Evolutionary conservation across 768 basidiomycete genomes (phyloP).

Genomic region (Pleurotus eryngii): DNA sequence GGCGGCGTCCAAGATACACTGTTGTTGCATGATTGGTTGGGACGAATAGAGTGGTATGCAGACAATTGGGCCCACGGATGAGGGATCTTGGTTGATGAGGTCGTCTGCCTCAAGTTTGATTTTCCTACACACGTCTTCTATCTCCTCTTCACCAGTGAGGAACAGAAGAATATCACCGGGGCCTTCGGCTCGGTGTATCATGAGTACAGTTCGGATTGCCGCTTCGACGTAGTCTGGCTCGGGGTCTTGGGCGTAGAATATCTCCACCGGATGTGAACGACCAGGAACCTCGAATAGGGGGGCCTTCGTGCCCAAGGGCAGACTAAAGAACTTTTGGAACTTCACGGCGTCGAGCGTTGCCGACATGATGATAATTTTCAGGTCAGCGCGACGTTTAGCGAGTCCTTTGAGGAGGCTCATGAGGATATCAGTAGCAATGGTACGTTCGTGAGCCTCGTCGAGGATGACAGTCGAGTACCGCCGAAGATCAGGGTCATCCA

Average conservation of each 20-base stretch:
- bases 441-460: slow-evolving; percentile 97
- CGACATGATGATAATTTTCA: slow-evolving; percentile 97
- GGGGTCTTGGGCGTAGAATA: slow-evolving; percentile 88
- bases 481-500: slow-evolving; percentile 88
- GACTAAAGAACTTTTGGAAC: slow-evolving; percentile 89
- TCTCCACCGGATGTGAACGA: slow-evolving; percentile 91
- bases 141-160: slow-evolving; percentile 97
- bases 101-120: slow-evolving; percentile 89
- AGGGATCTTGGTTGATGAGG: slow-evolving; percentile 62
- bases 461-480: slow-evolving; percentile 97
- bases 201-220: slow-evolving; percentile 89
- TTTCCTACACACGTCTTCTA: slow-evolving; percentile 91
- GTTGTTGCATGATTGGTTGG: slow-evolving; percentile 89
- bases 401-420: slow-evolving; percentile 92
- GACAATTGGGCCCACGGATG: slow-evolving; percentile 76
- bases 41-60: slow-evolving; percentile 95
- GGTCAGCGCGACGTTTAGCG: slow-evolving; percentile 73
- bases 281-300: slow-evolving; percentile 89
- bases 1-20: slow-evolving; percentile 90
- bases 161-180: slow-evolving; percentile 91
- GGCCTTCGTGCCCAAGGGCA: slow-evolving; percentile 44
- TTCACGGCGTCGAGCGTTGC: slow-evolving; percentile 95
- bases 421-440: slow-evolving; percentile 93
- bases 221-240: slow-evolving; percentile 96
- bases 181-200: slow-evolving; percentile 94